Conservation (phyloP, 257 asterid species). For the Gardenia jasminoides region DNA sequence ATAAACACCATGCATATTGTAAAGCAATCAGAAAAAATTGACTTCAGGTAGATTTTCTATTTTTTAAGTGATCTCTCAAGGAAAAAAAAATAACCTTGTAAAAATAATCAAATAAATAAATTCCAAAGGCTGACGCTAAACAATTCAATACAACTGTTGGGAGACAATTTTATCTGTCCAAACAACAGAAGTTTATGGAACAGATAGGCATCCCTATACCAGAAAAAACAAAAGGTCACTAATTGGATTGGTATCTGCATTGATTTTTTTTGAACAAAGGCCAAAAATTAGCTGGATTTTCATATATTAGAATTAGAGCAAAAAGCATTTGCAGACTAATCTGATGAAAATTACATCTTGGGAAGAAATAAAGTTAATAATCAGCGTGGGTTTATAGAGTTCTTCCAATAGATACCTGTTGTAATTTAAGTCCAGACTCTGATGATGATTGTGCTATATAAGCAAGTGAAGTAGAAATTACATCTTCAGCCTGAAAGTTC, state of each 20-base stretch:
- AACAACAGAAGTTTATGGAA: background rate
- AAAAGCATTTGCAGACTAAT: background rate
- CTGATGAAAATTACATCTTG: background rate
- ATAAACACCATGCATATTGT: too few species aligned
- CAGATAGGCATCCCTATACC: background rate
- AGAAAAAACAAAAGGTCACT: background rate
- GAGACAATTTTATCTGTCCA: background rate
- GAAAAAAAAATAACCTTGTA: background rate
- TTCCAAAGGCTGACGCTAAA: background rate
- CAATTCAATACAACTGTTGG: background rate
- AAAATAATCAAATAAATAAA: background rate
- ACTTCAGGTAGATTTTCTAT: too few species aligned
- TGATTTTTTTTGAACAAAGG: background rate
- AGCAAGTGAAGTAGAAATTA: slow-evolving; percentile 74
- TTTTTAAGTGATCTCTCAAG: background rate
- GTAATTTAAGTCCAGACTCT: slow-evolving; percentile 52
- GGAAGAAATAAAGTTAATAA: too few species aligned
- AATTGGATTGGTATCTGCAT: background rate
- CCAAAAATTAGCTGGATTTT: background rate
- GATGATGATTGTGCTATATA: slow-evolving; percentile 57
- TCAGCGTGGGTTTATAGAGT: background rate
- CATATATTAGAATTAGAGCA: background rate
- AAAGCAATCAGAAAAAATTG: too few species aligned
- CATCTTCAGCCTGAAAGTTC: slow-evolving; percentile 64
- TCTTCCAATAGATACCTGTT: slow-evolving; percentile 50